Evolutionary conservation across 2,329 filamentous ascomycete species (phyloP).

Genomic region (Colletotrichum aenigma): DNA sequence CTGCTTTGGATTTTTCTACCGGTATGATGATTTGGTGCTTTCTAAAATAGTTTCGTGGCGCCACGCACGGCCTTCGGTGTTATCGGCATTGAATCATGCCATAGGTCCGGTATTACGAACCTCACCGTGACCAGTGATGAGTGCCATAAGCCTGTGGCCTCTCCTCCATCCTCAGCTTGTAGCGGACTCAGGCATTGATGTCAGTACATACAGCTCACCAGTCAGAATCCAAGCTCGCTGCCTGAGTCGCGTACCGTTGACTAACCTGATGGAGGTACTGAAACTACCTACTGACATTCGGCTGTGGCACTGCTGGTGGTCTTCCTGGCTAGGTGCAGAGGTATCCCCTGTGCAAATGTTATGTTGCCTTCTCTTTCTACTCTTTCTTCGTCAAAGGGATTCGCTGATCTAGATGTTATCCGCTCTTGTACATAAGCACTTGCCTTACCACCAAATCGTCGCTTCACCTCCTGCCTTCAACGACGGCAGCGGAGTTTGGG

Average conservation of each 20-base stretch:
- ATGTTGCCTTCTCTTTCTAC: no score
- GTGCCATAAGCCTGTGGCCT: not conserved
- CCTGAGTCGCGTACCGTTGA: not conserved
- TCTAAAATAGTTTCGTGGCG: not conserved
- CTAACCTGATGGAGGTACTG: not conserved
- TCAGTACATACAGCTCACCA: no score
- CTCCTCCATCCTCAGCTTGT: not conserved
- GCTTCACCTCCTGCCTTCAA: no score
- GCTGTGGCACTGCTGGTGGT: not conserved
- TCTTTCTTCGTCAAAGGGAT: no score
- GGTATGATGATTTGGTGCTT: not conserved
- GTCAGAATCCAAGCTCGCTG: not conserved
- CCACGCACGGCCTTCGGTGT: not conserved
- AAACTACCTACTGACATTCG: not conserved
- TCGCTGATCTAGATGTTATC: no score
- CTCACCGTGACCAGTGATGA: not conserved
- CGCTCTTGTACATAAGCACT: no score
- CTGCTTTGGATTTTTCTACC: not conserved
- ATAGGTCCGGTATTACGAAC: not conserved
- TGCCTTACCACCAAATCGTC: no score
- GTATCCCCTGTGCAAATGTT: not conserved
- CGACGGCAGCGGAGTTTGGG: no score
- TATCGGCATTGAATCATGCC: not conserved
- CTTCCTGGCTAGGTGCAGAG: not conserved
- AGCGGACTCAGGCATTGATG: not conserved